A percentile compares a stretch with the other conserved stretches of the same genome.
These are phyloP conservation scores for Ambrosia artemisiifolia DNA, from an alignment of 129 eudicot genomes.

Conservation along the genomic window DNA sequence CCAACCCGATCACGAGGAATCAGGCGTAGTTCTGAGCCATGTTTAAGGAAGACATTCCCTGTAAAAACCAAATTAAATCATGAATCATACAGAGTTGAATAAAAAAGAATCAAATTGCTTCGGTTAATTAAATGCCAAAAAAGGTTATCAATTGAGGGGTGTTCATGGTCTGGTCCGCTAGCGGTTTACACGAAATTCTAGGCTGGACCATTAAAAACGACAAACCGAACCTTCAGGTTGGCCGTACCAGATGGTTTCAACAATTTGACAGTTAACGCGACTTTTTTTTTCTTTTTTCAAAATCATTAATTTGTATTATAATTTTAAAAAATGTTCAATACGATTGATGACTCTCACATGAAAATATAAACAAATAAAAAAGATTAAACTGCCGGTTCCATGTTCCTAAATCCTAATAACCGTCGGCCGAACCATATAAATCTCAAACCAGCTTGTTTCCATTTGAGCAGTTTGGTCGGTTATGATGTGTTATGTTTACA, in stretches of 20 bases:
- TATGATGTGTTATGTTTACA: not conserved
- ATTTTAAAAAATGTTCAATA: not conserved
- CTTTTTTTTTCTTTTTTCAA: not conserved
- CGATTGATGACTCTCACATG: not conserved
- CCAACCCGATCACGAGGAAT: slow-evolving; percentile 99
- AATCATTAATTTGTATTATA: not conserved
- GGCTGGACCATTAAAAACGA: not conserved
- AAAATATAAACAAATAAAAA: not conserved
- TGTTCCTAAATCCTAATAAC: not conserved
- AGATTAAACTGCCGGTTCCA: not conserved
- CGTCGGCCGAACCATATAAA: not conserved
- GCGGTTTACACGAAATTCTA: not conserved
- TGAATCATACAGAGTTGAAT: not conserved
- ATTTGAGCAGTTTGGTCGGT: not conserved
- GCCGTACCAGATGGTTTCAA: not conserved
- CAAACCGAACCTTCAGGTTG: not conserved
- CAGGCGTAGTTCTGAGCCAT: slow-evolving; percentile 88
- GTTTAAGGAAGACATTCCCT: slow-evolving; percentile 96
- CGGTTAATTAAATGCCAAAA: not conserved
- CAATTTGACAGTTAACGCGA: not conserved
- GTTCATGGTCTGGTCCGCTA: not conserved
- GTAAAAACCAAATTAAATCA: slow-evolving; percentile 23
- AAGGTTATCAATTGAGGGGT: not conserved
- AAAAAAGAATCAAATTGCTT: not conserved
- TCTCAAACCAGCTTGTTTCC: not conserved